Base-by-base conservation (phyloP, 139 green algal genomes). In the Spirogloea muscicola region DNA sequence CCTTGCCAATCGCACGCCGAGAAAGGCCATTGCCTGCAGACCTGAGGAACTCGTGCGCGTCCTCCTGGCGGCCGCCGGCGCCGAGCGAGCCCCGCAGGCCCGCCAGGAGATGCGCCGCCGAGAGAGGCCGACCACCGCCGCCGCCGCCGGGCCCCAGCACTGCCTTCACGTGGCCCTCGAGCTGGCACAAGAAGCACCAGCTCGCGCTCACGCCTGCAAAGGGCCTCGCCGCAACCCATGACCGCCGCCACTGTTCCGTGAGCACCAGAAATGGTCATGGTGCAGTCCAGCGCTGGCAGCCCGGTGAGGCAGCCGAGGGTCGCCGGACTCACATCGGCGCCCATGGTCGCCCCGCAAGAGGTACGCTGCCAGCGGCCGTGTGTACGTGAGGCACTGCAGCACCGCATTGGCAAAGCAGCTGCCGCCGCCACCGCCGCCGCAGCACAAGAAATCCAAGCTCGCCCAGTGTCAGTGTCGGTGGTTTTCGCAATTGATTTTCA, bases 361-460 rank as follows among this genome's bases (percentile, higher is more conserved):
- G 43, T 57, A 69, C n/a, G 68, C 69, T 16, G 76, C 72, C 18
- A 84, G 42, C 55, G 61, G 68, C 18, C 55, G 48, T 1, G 76
- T 79, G 46, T 49, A 74, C n/a, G 58, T 60, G 21, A 85, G 65
- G 49, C 74, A 83, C 66, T 83, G 75, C 72, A 85, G 55, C 58
- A 72, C 65, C 1, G 66, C 74, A 52, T 82, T 82, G 34, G 71
- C 71, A 41, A 70, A 82, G 67, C 74, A 82, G 68, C 68, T 76
- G 58, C 57, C 7, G 25, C 49, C 16, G 58, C 10, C 10, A 7
- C n/a, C n/a, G n/a, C n/a, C n/a, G n/a, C n/a, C n/a, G n/a, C n/a
- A n/a, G n/a, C n/a, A n/a, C n/a, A n/a, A n/a, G n/a, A n/a, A n/a
- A n/a, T n/a, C n/a, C n/a, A n/a, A n/a, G n/a, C n/a, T n/a, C n/a